phyloP scores from a whole-genome alignment of 2,329 filamentous ascomycete species.

The Nothopassalora personata region DNA sequence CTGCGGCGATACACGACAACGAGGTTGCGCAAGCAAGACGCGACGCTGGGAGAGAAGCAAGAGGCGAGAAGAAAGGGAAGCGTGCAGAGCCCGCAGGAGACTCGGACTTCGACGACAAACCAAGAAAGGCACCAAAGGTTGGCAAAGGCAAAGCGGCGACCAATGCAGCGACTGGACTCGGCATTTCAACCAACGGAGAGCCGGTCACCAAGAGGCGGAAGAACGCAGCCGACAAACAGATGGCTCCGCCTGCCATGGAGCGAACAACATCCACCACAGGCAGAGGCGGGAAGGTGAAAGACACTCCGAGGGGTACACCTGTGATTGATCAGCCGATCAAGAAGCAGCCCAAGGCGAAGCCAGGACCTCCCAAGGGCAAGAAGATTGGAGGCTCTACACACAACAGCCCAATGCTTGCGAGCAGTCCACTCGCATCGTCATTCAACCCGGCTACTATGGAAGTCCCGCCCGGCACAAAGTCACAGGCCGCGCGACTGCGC shows the following conservation, averaged over 20 bases:
- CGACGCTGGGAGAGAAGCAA: conserved; percentile 64
- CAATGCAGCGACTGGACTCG: conserved; percentile 44
- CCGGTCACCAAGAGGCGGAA: conserved; percentile 74
- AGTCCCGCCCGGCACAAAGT: conserved; percentile 63
- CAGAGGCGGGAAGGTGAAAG: conserved; percentile 35
- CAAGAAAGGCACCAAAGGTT: conserved; percentile 59
- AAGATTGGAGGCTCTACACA: conserved; percentile 53
- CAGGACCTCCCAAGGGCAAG: conserved; percentile 69
- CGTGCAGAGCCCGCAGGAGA: conserved; percentile 59
- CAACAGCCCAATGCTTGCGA: conserved; percentile 42
- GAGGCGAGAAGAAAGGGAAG: conserved; percentile 63
- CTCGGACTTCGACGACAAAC: conserved; percentile 70
- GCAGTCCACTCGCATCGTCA: conserved; percentile 44
- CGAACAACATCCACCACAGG: conserved; percentile 56
- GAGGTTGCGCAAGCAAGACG: conserved; percentile 77
- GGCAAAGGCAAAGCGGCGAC: conserved; percentile 56
- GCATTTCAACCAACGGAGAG: conserved; percentile 57
- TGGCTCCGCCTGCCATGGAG: conserved; percentile 52
- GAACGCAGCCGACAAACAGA: conserved; percentile 69
- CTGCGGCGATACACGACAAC: conserved; percentile 69
- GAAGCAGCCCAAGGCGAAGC: conserved; percentile 61
- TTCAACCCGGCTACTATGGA: conserved; percentile 61
- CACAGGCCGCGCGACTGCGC: conserved; percentile 64
- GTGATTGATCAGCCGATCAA: conserved; percentile 62
- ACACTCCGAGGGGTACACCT: conserved; percentile 65